These are phyloP conservation scores for Mycena leptocephala DNA, from an alignment of 768 basidiomycete genomes.

Conservation along the genomic window DNA sequence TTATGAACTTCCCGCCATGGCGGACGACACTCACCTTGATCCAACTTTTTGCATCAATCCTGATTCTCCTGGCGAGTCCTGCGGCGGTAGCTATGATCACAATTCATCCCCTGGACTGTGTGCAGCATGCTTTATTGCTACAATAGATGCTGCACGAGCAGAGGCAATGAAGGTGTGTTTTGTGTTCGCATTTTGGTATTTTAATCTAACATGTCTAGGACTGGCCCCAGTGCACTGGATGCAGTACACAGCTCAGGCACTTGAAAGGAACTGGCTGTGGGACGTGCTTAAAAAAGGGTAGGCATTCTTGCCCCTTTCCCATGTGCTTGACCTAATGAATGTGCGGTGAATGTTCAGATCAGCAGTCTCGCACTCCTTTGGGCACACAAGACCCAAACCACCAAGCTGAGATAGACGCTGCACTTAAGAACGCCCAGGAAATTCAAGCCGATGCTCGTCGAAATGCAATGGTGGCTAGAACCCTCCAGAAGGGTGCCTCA, in stretches of 20 bases:
- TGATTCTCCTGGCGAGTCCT: not conserved
- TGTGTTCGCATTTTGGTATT: not conserved
- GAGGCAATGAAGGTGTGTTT: constrained; percentile 8
- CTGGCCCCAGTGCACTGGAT: constrained; percentile 18
- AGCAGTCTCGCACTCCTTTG: not conserved
- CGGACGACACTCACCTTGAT: not conserved
- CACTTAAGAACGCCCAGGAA: not conserved
- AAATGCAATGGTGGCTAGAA: constrained; percentile 15
- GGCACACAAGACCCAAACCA: not conserved
- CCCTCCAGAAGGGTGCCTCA: not conserved
- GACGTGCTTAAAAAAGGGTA: not conserved
- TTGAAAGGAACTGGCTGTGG: constrained; percentile 4
- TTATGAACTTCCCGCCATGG: not conserved
- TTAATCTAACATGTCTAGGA: not conserved
- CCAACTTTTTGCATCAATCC: not conserved
- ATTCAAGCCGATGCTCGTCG: not conserved
- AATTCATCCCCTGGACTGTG: constrained; percentile 8
- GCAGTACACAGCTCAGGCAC: not conserved
- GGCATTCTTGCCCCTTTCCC: not conserved
- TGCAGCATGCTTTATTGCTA: not conserved
- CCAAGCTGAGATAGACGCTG: too few species aligned
- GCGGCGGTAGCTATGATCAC: not conserved
- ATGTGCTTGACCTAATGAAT: not conserved
- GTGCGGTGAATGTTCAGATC: not conserved
- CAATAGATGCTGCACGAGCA: not conserved